Evolutionary conservation across 2,329 filamentous ascomycete genomes (phyloP).

Genomic region (Venturia nashicola): DNA sequence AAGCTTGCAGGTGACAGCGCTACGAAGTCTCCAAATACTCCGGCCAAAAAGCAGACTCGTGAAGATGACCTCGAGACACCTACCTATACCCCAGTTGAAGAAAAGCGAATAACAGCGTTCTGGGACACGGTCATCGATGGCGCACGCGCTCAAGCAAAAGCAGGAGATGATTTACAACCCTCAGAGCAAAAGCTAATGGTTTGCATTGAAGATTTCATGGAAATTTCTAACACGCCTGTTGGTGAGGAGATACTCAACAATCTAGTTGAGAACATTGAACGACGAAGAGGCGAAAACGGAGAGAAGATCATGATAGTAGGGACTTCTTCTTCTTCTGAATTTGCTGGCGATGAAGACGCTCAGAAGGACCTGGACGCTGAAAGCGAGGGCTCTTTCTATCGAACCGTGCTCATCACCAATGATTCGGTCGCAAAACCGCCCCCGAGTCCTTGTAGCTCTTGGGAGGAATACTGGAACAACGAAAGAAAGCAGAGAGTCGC

Average conservation of each 20-base stretch:
- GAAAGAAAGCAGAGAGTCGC: neutral
- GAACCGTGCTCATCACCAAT: slow-evolving; percentile 43
- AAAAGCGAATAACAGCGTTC: neutral
- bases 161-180: slow-evolving; percentile 15
- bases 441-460: neutral
- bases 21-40: slow-evolving; percentile 12
- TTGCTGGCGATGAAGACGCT: slow-evolving; percentile 14
- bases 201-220: slow-evolving; percentile 69
- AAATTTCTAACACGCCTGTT: slow-evolving; percentile 57
- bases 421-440: slow-evolving; percentile 13
- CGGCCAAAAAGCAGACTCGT: neutral
- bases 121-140: slow-evolving; percentile 6
- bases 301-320: slow-evolving; percentile 66
- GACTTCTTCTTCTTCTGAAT: slow-evolving; percentile 50
- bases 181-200: slow-evolving; percentile 49
- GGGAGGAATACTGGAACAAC: neutral
- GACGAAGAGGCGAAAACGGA: slow-evolving; percentile 54
- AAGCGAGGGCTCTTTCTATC: slow-evolving; percentile 33
- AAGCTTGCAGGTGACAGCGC: neutral
- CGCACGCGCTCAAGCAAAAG: neutral
- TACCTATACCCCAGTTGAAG: neutral
- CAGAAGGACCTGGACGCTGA: slow-evolving; percentile 28
- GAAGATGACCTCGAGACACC: neutral
- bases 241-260: slow-evolving; percentile 58
- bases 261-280: slow-evolving; percentile 59